A percentile compares a stretch with the other conserved stretches of the same genome.
Evolutionary conservation across 352 stramenopile species (phyloP).

Genomic region (Phytophthora agathidicida): DNA sequence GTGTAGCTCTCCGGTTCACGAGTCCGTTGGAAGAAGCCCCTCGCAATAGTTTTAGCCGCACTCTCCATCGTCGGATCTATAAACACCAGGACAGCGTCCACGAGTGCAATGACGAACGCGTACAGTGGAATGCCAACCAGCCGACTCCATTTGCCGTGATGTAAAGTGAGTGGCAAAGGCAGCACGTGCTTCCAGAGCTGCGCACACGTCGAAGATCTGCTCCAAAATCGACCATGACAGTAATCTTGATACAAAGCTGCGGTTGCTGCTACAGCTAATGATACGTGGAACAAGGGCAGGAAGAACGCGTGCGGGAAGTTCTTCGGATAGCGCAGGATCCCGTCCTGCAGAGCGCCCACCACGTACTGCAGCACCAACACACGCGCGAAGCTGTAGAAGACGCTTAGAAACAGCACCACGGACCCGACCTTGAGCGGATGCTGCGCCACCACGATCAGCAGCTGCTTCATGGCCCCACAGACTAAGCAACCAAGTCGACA

Average conservation of each 20-base stretch:
- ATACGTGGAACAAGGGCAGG: slow-evolving; percentile 60
- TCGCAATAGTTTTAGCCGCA: slow-evolving; percentile 2
- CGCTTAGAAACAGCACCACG: slow-evolving; percentile 54
- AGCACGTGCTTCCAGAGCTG: slow-evolving; percentile 64
- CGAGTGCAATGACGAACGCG: slow-evolving; percentile 54
- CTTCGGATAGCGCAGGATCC: slow-evolving; percentile 56
- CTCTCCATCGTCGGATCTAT: slow-evolving; percentile 53
- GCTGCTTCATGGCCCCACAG: slow-evolving; percentile 31
- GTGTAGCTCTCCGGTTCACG: slow-evolving; percentile 35
- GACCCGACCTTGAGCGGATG: slow-evolving; percentile 60
- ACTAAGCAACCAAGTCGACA: background rate
- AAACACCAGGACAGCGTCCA: slow-evolving; percentile 57
- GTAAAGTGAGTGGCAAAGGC: slow-evolving; percentile 66
- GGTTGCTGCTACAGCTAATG: slow-evolving; percentile 37
- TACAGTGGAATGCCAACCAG: slow-evolving; percentile 75
- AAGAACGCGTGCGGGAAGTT: slow-evolving; percentile 65
- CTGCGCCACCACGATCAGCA: slow-evolving; percentile 68
- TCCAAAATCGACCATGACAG: slow-evolving; percentile 36
- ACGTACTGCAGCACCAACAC: slow-evolving; percentile 66
- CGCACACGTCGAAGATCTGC: slow-evolving; percentile 11
- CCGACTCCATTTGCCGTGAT: slow-evolving; percentile 47
- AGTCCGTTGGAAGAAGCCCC: slow-evolving; percentile 41
- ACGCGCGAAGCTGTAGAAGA: slow-evolving; percentile 73
- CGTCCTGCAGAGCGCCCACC: slow-evolving; percentile 54
- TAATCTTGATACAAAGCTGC: slow-evolving; percentile 56